Conservation (phyloP, 2,329 filamentous ascomycete genomes). For the Monosporascus sp. region DNA sequence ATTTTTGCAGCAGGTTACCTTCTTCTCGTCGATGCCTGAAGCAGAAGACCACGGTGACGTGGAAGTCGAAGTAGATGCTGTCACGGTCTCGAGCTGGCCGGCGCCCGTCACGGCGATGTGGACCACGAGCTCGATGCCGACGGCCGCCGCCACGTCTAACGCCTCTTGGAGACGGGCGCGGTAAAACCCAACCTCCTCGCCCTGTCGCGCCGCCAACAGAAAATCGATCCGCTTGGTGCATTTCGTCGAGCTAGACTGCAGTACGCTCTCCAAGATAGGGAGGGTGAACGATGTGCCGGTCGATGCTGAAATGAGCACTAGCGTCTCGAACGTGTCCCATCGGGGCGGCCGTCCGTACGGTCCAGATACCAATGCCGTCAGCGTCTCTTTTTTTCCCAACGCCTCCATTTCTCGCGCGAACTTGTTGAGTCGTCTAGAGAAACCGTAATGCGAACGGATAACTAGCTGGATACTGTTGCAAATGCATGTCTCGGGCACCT, state of each 20-base stretch:
- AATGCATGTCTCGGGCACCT: conserved; percentile 43
- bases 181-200: conserved; percentile 52
- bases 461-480: conserved; percentile 57
- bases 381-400: conserved; percentile 21
- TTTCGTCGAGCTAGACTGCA: conserved; percentile 32
- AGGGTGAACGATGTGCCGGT: conserved; percentile 59
- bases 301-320: conserved; percentile 55
- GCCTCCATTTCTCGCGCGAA: conserved; percentile 34
- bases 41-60: conserved; percentile 10
- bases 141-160: conserved; percentile 34
- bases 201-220: conserved; percentile 44
- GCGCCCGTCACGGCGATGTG: conserved; percentile 49
- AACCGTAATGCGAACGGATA: conserved; percentile 49
- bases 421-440: conserved; percentile 48
- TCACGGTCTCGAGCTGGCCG: conserved; percentile 17
- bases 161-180: conserved; percentile 41
- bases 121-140: conserved; percentile 44
- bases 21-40: conserved; percentile 19
- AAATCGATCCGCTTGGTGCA: conserved; percentile 51
- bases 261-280: conserved; percentile 51
- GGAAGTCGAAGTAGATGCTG: conserved; percentile 2
- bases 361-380: conserved; percentile 47
- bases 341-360: conserved; percentile 51
- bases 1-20: conserved; percentile 1
- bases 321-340: conserved; percentile 54